Percentiles rank a stretch among this genome's conserved stretches.
Conservation (phyloP, 805 yeast species). For the Yamadazyma tumulicola region DNA sequence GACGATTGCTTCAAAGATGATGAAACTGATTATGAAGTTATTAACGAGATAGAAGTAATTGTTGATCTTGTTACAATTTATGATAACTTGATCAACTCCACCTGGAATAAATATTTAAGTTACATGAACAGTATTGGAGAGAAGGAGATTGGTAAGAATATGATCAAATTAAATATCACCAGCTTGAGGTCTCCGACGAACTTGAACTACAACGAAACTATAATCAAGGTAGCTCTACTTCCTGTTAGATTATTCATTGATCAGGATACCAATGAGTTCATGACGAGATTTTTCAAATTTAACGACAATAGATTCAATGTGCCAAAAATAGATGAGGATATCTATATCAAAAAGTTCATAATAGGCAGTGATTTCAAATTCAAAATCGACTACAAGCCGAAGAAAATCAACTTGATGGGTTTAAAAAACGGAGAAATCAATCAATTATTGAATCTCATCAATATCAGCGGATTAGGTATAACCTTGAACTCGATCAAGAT, state of each 20-base stretch:
- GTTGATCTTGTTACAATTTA: constrained; percentile 12
- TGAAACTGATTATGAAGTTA: constrained; percentile 37
- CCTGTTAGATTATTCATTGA: constrained; percentile 86
- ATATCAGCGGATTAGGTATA: constrained; percentile 80
- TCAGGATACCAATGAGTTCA: constrained; percentile 87
- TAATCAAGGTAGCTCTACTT: constrained; percentile 49
- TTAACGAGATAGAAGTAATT: constrained; percentile 46
- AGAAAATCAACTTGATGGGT: constrained; percentile 80
- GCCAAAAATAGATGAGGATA: constrained; percentile 55
- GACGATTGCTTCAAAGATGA: constrained; percentile 23
- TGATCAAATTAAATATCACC: constrained; percentile 52
- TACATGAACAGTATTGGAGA: constrained; percentile 67
- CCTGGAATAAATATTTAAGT: constrained; percentile 84
- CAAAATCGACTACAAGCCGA: constrained; percentile 87
- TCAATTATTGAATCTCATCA: constrained; percentile 85
- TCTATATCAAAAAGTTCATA: constrained; percentile 66
- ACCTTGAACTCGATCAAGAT: constrained; percentile 56
- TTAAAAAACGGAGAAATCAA: constrained; percentile 81
- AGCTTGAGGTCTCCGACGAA: constrained; percentile 62
- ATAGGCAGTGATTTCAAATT: constrained; percentile 53
- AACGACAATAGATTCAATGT: constrained; percentile 65
- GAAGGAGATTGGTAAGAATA: constrained; percentile 63
- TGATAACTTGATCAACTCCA: constrained; percentile 70
- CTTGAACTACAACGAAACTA: constrained; percentile 67
- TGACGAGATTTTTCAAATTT: constrained; percentile 77